Evolutionary conservation across 306 rosid species (phyloP).

Genomic region (Gillenia trifoliata): DNA sequence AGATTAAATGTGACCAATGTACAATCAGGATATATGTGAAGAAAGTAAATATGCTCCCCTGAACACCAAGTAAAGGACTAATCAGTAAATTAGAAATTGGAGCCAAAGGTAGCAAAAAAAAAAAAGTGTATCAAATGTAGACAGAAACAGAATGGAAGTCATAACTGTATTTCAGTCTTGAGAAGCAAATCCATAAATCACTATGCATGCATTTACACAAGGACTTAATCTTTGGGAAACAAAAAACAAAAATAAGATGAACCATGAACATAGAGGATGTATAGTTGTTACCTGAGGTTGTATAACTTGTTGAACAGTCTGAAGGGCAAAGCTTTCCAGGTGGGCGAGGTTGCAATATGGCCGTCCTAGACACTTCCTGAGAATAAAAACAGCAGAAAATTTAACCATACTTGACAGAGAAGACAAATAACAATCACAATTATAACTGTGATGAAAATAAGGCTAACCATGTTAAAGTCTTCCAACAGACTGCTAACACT

Average conservation of each 20-base stretch:
- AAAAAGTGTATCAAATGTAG: neutral
- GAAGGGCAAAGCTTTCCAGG: constrained; percentile 89
- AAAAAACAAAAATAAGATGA: neutral
- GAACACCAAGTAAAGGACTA: neutral
- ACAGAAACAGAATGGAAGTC: neutral
- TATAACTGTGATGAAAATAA: neutral
- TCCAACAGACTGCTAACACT: too few relatives aligned
- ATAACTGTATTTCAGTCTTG: neutral
- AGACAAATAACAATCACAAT: neutral
- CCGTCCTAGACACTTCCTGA: constrained; percentile 72
- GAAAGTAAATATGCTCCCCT: neutral
- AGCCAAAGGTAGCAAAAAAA: neutral
- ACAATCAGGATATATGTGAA: neutral
- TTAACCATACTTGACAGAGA: neutral
- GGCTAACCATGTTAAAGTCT: too few relatives aligned
- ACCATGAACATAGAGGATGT: neutral
- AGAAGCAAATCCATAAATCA: neutral
- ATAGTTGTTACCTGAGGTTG: constrained; percentile 64
- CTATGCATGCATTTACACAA: neutral
- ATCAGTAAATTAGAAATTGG: neutral
- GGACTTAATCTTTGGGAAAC: neutral
- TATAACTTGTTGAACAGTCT: constrained; percentile 82
- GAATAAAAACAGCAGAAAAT: neutral
- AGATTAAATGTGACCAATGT: neutral
- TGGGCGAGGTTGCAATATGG: constrained; percentile 74